Percentiles rank a stretch among this genome's conserved stretches.
These are phyloP conservation scores for Aleurites moluccanus DNA, from an alignment of 441 rosid genomes.

Conservation along the genomic window DNA sequence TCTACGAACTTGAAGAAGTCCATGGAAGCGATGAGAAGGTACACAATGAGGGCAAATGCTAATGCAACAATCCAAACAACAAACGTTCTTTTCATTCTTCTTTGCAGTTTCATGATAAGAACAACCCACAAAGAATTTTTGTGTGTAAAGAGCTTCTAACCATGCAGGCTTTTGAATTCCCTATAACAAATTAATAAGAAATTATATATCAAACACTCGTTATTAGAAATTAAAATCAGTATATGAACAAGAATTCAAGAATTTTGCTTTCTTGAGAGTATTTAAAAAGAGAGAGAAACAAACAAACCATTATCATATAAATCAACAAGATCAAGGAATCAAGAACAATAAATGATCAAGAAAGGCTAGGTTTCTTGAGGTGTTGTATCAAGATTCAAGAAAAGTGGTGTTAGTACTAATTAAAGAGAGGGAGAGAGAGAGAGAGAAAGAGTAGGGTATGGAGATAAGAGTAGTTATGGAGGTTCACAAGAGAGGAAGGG, in stretches of 20 bases:
- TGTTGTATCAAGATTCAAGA: conserved; percentile 24
- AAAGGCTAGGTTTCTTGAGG: conserved; percentile 15
- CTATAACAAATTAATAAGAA: conserved; percentile 27
- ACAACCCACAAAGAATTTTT: conserved; percentile 84
- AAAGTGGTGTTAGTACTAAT: conserved; percentile 21
- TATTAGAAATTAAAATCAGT: conserved; percentile 13
- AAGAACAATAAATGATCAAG: not conserved
- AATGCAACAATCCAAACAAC: conserved; percentile 84
- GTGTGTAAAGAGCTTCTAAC: conserved; percentile 77
- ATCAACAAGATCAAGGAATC: not conserved
- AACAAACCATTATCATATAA: conserved; percentile 58
- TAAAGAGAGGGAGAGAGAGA: conserved; percentile 26
- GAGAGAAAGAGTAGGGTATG: too few relatives aligned
- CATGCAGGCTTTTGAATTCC: conserved; percentile 92
- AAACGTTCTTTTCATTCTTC: conserved; percentile 92
- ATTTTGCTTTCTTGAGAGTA: conserved; percentile 10
- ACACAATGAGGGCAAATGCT: conserved; percentile 96
- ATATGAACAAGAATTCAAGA: not conserved
- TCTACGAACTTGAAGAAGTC: conserved; percentile 93
- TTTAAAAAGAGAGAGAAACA: not conserved
- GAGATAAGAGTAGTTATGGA: conserved; percentile 67
- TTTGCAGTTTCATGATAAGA: conserved; percentile 68
- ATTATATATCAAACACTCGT: not conserved
- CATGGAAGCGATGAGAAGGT: conserved; percentile 73
- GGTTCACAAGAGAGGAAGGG: conserved; percentile 52